phyloP scores from a whole-genome alignment of 169 alveolate species.

The Perkinsus chesapeaki region DNA sequence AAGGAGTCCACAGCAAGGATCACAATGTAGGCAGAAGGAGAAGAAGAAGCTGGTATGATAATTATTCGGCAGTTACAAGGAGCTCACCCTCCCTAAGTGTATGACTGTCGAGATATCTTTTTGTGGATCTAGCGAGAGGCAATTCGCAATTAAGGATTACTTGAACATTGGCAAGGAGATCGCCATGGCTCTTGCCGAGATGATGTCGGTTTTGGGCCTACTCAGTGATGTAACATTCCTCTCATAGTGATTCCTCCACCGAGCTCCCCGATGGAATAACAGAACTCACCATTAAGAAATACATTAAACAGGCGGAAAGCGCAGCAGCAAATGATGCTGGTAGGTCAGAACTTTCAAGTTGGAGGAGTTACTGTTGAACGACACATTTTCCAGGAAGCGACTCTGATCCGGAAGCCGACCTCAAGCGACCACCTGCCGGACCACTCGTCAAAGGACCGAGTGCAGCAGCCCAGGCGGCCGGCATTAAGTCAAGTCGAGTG shows the following conservation, averaged over 20 bases:
- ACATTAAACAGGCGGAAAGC: neutral
- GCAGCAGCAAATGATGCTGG: neutral
- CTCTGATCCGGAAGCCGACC: neutral
- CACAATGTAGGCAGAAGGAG: neutral
- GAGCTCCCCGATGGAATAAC: neutral
- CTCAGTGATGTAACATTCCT: neutral
- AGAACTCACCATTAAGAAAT: neutral
- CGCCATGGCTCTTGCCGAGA: neutral
- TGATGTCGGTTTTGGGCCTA: neutral
- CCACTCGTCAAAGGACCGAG: neutral
- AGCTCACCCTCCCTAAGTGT: neutral
- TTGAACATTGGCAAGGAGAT: neutral
- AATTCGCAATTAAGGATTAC: neutral
- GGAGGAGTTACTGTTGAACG: neutral
- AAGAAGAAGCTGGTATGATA: neutral
- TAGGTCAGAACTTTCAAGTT: neutral
- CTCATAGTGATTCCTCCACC: neutral
- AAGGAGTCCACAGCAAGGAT: constrained; percentile 36
- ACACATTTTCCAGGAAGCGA: neutral
- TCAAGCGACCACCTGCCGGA: neutral
- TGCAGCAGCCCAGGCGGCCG: neutral
- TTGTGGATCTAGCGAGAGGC: neutral
- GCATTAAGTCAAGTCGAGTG: neutral
- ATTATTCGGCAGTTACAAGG: neutral
- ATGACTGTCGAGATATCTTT: neutral